These are phyloP conservation scores for Axilococcus clingmanii DNA, from an alignment of 139 green algal species.

Conservation along the genomic window DNA sequence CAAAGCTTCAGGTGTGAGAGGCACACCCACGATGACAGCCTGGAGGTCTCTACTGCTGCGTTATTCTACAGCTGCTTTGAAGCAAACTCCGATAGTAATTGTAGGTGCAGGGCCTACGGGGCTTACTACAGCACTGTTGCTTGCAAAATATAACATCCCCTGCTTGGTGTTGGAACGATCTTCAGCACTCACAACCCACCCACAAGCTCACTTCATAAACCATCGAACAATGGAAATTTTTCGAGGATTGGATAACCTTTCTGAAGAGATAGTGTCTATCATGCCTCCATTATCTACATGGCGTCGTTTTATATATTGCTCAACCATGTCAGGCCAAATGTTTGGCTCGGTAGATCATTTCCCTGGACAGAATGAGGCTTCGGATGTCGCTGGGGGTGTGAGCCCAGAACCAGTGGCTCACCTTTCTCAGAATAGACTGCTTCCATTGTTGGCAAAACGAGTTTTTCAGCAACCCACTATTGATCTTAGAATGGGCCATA, in stretches of 20 bases:
- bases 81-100: slow-evolving; percentile 75
- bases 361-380: not conserved
- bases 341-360: slow-evolving; percentile 82
- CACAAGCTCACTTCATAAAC: slow-evolving; percentile 91
- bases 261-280: slow-evolving; percentile 23
- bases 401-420: slow-evolving; percentile 67
- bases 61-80: no score
- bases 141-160: slow-evolving; percentile 48
- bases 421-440: slow-evolving; percentile 74
- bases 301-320: slow-evolving; percentile 78
- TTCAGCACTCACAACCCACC: slow-evolving; percentile 42
- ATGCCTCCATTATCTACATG: slow-evolving; percentile 69
- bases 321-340: slow-evolving; percentile 30
- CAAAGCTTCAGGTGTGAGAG: no score
- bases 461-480: slow-evolving; percentile 1
- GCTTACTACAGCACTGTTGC: slow-evolving; percentile 49
- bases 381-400: slow-evolving; percentile 1
- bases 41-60: no score
- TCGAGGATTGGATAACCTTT: slow-evolving; percentile 26
- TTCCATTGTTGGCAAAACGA: slow-evolving; percentile 51
- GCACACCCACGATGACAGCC: no score
- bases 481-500: slow-evolving; percentile 21
- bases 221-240: slow-evolving; percentile 84
- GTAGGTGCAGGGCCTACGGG: slow-evolving; percentile 69
- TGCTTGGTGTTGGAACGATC: slow-evolving; percentile 57